A percentile compares a stretch with the other conserved stretches of the same genome.
These are phyloP conservation scores for Fusarium sp. DNA, from an alignment of 2,329 filamentous ascomycete genomes.

Conservation along the genomic window DNA sequence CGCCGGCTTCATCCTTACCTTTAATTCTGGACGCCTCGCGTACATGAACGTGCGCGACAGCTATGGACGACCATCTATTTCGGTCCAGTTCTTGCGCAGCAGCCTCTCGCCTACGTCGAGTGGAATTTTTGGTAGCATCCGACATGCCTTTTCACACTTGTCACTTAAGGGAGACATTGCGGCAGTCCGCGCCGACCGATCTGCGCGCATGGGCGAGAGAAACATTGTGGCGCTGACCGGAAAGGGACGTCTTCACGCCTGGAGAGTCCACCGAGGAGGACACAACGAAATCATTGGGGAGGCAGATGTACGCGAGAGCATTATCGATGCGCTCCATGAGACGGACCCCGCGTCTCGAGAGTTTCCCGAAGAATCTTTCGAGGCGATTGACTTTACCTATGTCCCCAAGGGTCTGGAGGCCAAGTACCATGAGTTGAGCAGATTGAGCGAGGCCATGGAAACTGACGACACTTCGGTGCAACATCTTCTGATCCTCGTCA, in stretches of 20 bases:
- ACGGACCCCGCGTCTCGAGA: slow-evolving; percentile 61
- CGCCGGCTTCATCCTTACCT: slow-evolving; percentile 85
- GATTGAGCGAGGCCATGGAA: slow-evolving; percentile 63
- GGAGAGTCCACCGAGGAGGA: slow-evolving; percentile 90
- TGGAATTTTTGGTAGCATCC: slow-evolving; percentile 85
- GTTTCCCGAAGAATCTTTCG: slow-evolving; percentile 70
- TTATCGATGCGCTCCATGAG: slow-evolving; percentile 72
- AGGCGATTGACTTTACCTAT: slow-evolving; percentile 84
- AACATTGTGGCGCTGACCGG: slow-evolving; percentile 84
- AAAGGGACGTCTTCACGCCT: slow-evolving; percentile 82
- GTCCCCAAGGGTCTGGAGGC: slow-evolving; percentile 65
- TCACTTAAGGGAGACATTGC: slow-evolving; percentile 81
- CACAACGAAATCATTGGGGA: slow-evolving; percentile 81
- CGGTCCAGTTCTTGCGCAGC: slow-evolving; percentile 79
- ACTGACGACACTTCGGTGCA: slow-evolving; percentile 64
- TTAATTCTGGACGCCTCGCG: slow-evolving; percentile 87
- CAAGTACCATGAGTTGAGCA: slow-evolving; percentile 63
- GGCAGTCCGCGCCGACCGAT: slow-evolving; percentile 80
- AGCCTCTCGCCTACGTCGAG: slow-evolving; percentile 66
- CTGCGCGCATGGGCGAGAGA: slow-evolving; percentile 82
- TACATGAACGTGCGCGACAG: slow-evolving; percentile 88
- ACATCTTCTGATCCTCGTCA: slow-evolving; percentile 72
- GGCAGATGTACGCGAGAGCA: slow-evolving; percentile 73
- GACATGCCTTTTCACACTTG: slow-evolving; percentile 77
- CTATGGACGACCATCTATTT: slow-evolving; percentile 86